phyloP scores from a whole-genome alignment of 139 green algal genomes.

The Axilococcus clingmanii region DNA sequence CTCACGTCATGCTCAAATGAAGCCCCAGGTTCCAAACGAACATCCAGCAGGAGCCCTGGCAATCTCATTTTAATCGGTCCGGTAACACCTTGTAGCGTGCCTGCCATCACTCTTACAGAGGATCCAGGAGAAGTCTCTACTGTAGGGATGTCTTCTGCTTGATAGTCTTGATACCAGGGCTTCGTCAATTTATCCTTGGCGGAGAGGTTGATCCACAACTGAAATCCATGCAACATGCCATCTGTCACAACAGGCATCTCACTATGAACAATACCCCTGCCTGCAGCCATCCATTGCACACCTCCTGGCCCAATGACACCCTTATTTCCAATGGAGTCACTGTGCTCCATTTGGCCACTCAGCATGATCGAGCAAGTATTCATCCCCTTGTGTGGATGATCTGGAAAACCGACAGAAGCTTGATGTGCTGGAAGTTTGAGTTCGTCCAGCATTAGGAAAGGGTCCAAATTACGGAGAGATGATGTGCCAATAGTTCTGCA shows the following conservation, averaged over 20 bases:
- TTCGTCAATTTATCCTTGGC: constrained; percentile 82
- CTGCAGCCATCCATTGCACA: constrained; percentile 86
- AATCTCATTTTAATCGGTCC: constrained; percentile 73
- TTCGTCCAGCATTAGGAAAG: constrained; percentile 48
- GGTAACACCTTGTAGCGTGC: constrained; percentile 4
- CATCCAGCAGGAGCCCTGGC: constrained; percentile 72
- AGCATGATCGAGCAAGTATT: constrained; percentile 90
- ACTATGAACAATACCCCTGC: constrained; percentile 70
- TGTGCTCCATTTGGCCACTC: constrained; percentile 70
- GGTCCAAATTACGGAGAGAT: constrained; percentile 61
- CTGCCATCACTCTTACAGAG: constrained; percentile 75
- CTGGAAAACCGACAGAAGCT: constrained; percentile 66
- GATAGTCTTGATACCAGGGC: constrained; percentile 66
- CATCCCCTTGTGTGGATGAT: constrained; percentile 75
- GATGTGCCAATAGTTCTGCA: constrained; percentile 65
- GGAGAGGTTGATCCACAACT: constrained; percentile 87
- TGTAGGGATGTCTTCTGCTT: constrained; percentile 57
- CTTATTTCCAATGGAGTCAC: constrained; percentile 69
- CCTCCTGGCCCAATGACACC: constrained; percentile 73
- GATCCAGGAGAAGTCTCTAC: constrained; percentile 25
- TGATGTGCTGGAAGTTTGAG: constrained; percentile 53
- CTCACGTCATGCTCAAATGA: constrained; percentile 32
- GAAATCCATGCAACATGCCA: constrained; percentile 73
- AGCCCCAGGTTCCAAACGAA: constrained; percentile 38
- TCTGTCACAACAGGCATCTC: constrained; percentile 64